phyloP scores from a whole-genome alignment of 2,329 filamentous ascomycete species.

The Bipolaris gigantea region DNA sequence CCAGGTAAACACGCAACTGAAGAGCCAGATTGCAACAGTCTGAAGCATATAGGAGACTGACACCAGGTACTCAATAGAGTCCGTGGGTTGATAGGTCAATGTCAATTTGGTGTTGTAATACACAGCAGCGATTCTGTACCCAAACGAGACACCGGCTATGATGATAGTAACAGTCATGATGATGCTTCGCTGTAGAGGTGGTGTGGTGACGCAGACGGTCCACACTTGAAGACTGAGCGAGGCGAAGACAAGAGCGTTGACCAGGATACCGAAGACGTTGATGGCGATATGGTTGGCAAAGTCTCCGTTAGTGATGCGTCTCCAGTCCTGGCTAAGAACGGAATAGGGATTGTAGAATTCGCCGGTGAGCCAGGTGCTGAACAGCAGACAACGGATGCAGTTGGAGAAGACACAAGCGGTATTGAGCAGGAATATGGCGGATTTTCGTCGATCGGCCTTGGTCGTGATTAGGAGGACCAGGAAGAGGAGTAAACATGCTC shows the following conservation, averaged over 20 bases:
- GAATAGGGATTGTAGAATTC: conserved; percentile 64
- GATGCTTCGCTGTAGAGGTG: conserved; percentile 45
- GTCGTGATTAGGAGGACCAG: conserved; percentile 69
- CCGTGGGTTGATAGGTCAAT: conserved; percentile 43
- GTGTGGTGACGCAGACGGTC: conserved; percentile 60
- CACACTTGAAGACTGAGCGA: conserved; percentile 66
- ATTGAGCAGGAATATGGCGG: conserved; percentile 68
- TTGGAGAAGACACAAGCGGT: conserved; percentile 62
- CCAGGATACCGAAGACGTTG: conserved; percentile 54
- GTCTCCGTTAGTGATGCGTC: conserved; percentile 50
- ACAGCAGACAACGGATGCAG: conserved; percentile 60
- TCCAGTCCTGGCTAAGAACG: conserved; percentile 59
- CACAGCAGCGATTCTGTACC: conserved; percentile 57
- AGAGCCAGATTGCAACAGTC: conserved; percentile 62
- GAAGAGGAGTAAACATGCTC: conserved; percentile 67
- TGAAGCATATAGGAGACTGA: conserved; percentile 54
- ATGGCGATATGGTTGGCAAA: conserved; percentile 54
- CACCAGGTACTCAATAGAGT: conserved; percentile 20
- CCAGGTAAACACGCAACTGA: conserved; percentile 62
- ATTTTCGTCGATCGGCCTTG: conserved; percentile 63
- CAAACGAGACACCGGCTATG: conserved; percentile 56
- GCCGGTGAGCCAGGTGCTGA: conserved; percentile 63
- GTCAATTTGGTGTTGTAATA: conserved; percentile 51
- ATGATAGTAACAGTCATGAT: conserved; percentile 54
- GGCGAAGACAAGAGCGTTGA: conserved; percentile 58